Percentiles rank a stretch among this genome's conserved stretches.
phyloP scores from a whole-genome alignment of 176 grass and related monocot genomes.

The Metroxylon sagu region DNA sequence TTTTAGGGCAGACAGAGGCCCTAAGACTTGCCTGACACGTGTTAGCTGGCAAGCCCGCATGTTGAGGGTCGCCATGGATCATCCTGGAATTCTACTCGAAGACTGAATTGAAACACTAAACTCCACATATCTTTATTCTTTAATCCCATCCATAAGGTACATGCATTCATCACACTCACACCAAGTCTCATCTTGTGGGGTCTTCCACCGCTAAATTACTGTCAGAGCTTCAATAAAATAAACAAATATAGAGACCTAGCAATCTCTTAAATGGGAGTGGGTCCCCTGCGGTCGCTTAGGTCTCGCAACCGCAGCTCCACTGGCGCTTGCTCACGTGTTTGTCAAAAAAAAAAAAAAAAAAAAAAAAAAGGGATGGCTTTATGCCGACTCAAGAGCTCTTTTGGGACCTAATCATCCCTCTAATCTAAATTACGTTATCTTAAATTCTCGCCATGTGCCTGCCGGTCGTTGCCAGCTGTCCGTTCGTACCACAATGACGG shows the following conservation, averaged over 20 bases:
- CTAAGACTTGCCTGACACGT: not conserved
- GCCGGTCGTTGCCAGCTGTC: too few relatives aligned
- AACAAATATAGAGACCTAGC: too few relatives aligned
- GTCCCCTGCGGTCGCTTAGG: not conserved
- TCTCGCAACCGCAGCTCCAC: too few relatives aligned
- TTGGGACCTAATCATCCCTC: not conserved
- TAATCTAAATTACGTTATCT: not conserved
- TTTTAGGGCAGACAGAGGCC: not conserved
- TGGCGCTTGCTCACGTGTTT: not conserved
- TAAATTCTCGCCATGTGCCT: not conserved
- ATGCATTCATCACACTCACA: not conserved
- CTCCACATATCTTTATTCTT: too few relatives aligned
- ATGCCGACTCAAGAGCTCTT: not conserved
- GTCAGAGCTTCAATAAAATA: too few relatives aligned
- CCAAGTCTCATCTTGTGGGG: too few relatives aligned
- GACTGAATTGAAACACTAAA: not conserved
- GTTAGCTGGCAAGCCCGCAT: conserved; percentile 4
- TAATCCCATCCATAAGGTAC: too few relatives aligned
- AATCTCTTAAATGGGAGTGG: not conserved
- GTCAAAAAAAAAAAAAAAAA: not conserved
- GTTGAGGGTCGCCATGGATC: not conserved
- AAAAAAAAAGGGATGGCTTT: not conserved
- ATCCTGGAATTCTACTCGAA: not conserved
- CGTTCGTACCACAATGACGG: not conserved
- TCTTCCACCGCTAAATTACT: too few relatives aligned